Conservation (phyloP, 371 early-diverging fungal genomes). For the Thermomucor indicae-seudaticae region DNA sequence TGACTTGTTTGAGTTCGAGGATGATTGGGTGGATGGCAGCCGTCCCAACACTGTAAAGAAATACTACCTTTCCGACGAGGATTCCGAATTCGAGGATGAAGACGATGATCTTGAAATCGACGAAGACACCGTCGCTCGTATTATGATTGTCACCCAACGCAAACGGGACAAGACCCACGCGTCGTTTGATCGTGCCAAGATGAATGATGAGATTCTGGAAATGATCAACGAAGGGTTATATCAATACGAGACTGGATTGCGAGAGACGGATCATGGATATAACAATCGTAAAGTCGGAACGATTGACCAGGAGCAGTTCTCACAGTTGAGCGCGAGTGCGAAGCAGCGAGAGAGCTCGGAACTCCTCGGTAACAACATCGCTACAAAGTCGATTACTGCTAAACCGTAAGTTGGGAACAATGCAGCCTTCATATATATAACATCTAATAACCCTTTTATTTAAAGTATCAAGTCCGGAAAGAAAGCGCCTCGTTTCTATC, state of each 20-base stretch:
- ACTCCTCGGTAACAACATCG: background rate
- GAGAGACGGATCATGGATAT: constrained; percentile 22
- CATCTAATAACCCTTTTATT: background rate
- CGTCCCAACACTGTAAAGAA: constrained; percentile 58
- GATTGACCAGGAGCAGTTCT: constrained; percentile 66
- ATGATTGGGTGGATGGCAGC: constrained; percentile 50
- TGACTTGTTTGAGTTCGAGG: constrained; percentile 76
- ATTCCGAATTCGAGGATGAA: constrained; percentile 63
- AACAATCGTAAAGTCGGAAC: constrained; percentile 56
- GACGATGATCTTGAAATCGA: constrained; percentile 68
- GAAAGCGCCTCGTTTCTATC: constrained; percentile 60
- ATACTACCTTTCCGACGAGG: constrained; percentile 63
- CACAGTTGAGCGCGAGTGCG: constrained; percentile 28
- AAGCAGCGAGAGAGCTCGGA: constrained; percentile 10
- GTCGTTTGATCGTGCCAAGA: constrained; percentile 76
- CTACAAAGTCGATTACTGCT: constrained; percentile 8
- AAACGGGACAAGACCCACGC: constrained; percentile 69
- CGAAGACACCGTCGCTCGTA: constrained; percentile 82
- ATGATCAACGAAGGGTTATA: constrained; percentile 95
- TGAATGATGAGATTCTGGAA: constrained; percentile 84
- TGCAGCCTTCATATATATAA: too few relatives aligned
- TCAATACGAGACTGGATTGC: constrained; percentile 81
- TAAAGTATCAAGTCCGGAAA: constrained; percentile 30
- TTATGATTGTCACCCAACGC: constrained; percentile 91
- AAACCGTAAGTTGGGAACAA: constrained; percentile 19